Conservation (phyloP, 208 protist genomes). For the Trypanosoma rangeli region DNA sequence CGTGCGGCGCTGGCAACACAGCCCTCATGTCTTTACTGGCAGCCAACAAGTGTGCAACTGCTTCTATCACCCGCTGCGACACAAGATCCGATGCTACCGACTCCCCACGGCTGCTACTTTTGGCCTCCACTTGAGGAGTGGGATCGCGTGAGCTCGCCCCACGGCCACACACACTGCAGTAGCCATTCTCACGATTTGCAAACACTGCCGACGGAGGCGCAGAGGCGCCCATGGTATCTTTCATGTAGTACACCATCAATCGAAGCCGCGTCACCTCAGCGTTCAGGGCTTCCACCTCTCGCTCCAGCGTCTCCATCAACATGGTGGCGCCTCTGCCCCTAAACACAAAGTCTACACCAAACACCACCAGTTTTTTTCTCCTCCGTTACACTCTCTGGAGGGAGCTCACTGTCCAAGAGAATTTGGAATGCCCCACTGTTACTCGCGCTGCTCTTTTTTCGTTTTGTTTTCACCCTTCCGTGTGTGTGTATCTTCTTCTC, state of each 20-base stretch:
- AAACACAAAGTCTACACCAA: background rate
- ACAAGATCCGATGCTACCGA: background rate
- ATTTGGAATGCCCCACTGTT: background rate
- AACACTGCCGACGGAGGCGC: background rate
- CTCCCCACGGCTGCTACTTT: background rate
- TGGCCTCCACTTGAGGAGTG: background rate
- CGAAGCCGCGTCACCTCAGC: conserved; percentile 85
- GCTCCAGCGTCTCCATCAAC: conserved; percentile 81
- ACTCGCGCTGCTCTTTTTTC: background rate
- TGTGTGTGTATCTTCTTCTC: background rate
- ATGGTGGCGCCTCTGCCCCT: conserved; percentile 21
- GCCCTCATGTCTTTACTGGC: background rate
- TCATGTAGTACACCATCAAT: conserved; percentile 80
- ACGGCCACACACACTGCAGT: background rate
- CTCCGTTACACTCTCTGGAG: no score
- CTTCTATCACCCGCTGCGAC: background rate
- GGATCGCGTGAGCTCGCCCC: background rate
- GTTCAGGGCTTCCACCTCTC: conserved; percentile 79
- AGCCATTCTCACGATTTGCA: background rate
- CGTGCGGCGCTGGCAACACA: background rate
- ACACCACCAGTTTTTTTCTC: background rate
- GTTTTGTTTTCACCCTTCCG: background rate
- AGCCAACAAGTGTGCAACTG: background rate
- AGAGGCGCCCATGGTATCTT: conserved; percentile 44
- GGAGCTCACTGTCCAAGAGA: no score